Evolutionary conservation across 2,329 filamentous ascomycete species (phyloP), one percentile per base, ranked within the genome.

Genomic region (Exophiala spinifera): DNA sequence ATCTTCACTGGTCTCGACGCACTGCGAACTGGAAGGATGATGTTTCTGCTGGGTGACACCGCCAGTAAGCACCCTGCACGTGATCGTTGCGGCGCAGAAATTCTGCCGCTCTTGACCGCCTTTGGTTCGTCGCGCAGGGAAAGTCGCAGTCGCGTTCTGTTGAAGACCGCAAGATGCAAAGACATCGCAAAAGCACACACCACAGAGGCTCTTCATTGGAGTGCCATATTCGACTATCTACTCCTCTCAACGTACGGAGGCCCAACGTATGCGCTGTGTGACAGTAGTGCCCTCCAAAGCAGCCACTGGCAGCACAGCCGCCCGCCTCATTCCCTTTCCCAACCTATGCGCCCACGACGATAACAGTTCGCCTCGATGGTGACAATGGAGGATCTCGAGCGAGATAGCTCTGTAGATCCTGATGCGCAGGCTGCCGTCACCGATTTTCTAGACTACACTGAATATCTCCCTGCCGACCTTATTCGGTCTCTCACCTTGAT

Each of bases 381-480:
- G 37, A 65, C 61, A 17, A 74, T 75, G 73, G 68, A 71, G 44
- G 71, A 74, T 51, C 70, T 70, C 49, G 69, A 69, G 34, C 72
- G 72, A 59, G 70, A 74, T 46, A 69, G 70, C 51, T 71, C 77
- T 49, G 76, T 78, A 51, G 82, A 86, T 65, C 83, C 83, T 31
- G 83, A 86, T 65, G 80, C 82, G 53, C 82, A 85, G 66, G 80
- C 82, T 31, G 85, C 83, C 21, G 80, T 86, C 43, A 84, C 82
- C 60, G 83, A 86, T 68, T 86, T 83, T 68, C 79, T 85, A 55
- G 82, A 85, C 68, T 86, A 86, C 70, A 86, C 83, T 59, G 83
- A 86, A 70, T 85, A 84, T 74, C 83, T 85, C 53, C 83, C 83
- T 31, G 81, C 83, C 8, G 83, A 86, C 66, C 73, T 86, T 20